phyloP scores from a whole-genome alignment of 192 early-diverging fungal species.

The Coemansia javaensis region DNA sequence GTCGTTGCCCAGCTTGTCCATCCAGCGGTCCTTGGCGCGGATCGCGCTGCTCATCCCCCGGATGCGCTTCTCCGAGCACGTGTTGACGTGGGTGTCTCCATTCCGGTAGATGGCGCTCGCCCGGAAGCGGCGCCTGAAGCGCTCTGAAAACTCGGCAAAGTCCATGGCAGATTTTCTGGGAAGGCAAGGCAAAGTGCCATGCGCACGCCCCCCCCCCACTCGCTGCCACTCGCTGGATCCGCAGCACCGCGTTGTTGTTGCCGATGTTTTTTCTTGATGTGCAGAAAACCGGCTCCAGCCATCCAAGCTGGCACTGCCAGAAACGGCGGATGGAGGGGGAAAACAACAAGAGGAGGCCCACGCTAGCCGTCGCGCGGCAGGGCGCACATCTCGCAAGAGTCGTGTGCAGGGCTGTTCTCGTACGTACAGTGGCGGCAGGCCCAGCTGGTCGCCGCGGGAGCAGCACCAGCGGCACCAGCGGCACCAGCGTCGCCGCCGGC shows the following conservation, averaged over 20 bases:
- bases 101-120: constrained; percentile 9
- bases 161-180: no score
- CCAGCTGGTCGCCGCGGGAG: constrained; percentile 12
- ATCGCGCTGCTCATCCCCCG: constrained; percentile 41
- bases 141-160: constrained; percentile 4
- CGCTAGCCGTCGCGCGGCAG: constrained; percentile 27
- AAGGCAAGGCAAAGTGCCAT: no score
- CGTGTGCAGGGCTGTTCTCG: constrained; percentile 16
- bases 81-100: constrained; percentile 2
- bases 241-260: no score
- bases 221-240: no score
- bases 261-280: no score
- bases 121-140: neutral
- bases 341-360: no score
- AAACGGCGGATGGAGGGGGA: no score
- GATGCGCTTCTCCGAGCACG: constrained; percentile 24
- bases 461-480: neutral
- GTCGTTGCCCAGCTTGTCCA: constrained; percentile 14
- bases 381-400: constrained; percentile 44
- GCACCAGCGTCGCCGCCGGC: constrained; percentile 1
- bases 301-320: no score
- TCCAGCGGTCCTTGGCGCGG: constrained; percentile 50
- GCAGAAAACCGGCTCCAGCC: no score
- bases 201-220: no score
- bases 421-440: constrained; percentile 47